Base-by-base conservation (phyloP, 495 filamentous ascomycete genomes). In the Aspergillus avenaceus region DNA sequence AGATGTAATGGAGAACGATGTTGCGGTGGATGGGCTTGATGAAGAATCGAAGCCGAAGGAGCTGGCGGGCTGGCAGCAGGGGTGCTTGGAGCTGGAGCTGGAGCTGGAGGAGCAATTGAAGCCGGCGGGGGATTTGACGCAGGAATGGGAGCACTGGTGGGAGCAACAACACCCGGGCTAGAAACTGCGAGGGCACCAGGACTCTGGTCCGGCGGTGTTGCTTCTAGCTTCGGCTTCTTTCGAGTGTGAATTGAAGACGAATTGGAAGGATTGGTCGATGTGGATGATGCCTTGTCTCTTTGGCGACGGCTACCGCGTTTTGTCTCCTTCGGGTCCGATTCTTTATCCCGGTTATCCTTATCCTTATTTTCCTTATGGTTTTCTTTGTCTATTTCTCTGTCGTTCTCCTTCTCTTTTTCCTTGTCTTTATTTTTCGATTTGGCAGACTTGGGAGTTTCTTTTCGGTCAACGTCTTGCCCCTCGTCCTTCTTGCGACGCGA, bases 401-500 rank as follows among this genome's bases (percentile, higher is more conserved):
- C 48, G 9, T 55, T 49, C 22, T 58, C 62, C 51, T 62, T 67
- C 31, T 66, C 55, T 49, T 65, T 65, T 13, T 63, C 53, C 19
- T 65, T 62, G 34, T 70, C 66, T 7, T 59, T 53, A 19, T 64
- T 59, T 25, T 62, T 63, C 2, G 56, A 40, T 41, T 52, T 58
- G 45, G 45, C 43, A 23, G 54, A 36, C 41, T 58, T 63, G 44
- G 55, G 12, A 8, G 36, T 37, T 16, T 60, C 58, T 38, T 54
- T 60, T 22, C 54, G 54, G 29, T 56, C 55, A 27, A 29, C n/a
- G 12, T 61, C 60, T 19, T 42, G 45, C 1, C 63, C 64, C 47
- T 72, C 69, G 43, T 71, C 69, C 65, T 72, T 73, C 64, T 73
- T 75, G 37, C 71, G 70, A 69, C 71, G 71, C 70, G 71, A 72